Percentiles rank a stretch among this genome's conserved stretches.
Evolutionary conservation across 805 yeast genomes (phyloP).

Genomic region (Candida patagonica): DNA sequence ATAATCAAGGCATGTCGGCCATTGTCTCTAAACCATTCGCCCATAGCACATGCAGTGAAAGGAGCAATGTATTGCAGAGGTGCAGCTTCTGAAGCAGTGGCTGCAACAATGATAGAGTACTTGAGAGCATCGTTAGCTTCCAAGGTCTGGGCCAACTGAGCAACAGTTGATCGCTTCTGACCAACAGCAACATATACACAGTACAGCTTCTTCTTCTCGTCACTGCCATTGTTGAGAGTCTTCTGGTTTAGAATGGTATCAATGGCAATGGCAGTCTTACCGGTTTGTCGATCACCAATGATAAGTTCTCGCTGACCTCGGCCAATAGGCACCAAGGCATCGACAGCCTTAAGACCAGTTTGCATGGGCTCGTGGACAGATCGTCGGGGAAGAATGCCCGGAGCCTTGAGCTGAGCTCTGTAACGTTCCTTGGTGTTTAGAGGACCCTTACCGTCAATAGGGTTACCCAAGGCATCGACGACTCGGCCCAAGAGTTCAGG

Average conservation of each 20-base stretch:
- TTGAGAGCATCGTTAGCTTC: constrained; percentile 97
- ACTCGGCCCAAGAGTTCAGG: constrained; percentile 98
- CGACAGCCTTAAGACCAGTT: constrained; percentile 99
- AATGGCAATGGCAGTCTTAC: constrained; percentile 98
- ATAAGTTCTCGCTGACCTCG: constrained; percentile 99
- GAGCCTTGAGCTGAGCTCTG: constrained; percentile 99
- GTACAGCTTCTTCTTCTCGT: constrained; percentile 96
- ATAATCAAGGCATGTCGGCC: constrained; percentile 95
- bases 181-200: constrained; percentile 99
- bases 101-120: constrained; percentile 97
- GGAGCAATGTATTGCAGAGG: constrained; percentile 99
- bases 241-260: constrained; percentile 98
- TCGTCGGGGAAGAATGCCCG: constrained; percentile 99
- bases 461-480: constrained; percentile 98
- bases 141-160: constrained; percentile 97
- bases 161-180: constrained; percentile 99
- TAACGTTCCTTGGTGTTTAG: constrained; percentile 72
- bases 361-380: constrained; percentile 99
- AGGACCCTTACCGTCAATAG: constrained; percentile 99
- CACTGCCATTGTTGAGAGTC: constrained; percentile 93
- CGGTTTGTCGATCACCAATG: constrained; percentile 99
- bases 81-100: constrained; percentile 99
- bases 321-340: constrained; percentile 98
- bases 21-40: constrained; percentile 99
- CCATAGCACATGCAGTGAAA: constrained; percentile 98